Evolutionary conservation across 148 eudicot species (phyloP).

Genomic region (Rhododendron williamsianum): DNA sequence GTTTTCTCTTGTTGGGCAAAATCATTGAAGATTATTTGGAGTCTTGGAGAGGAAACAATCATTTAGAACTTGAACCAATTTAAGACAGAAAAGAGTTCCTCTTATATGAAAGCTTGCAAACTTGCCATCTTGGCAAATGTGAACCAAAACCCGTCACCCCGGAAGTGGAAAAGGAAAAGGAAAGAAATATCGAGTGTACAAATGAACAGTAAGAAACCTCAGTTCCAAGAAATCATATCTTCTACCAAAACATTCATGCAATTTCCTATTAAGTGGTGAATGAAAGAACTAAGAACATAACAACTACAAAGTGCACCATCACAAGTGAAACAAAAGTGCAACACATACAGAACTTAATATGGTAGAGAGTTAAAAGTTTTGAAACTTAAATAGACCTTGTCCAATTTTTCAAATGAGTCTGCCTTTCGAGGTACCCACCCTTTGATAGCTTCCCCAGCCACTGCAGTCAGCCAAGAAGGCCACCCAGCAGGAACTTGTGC

Average conservation of each 20-base stretch:
- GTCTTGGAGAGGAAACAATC: not conserved
- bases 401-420: slow-evolving; percentile 67
- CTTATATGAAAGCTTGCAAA: not conserved
- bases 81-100: not conserved
- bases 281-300: not conserved
- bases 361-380: not conserved
- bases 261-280: not conserved
- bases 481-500: slow-evolving; percentile 56
- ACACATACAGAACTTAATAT: not conserved
- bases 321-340: not conserved
- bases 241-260: not conserved
- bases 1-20: not conserved
- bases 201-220: not conserved
- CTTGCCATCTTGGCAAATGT: not conserved
- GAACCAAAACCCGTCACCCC: not conserved
- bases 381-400: slow-evolving; percentile 37
- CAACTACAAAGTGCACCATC: not conserved
- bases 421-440: slow-evolving; percentile 68
- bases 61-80: slow-evolving; percentile 1
- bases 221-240: not conserved
- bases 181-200: not conserved
- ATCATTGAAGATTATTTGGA: not conserved
- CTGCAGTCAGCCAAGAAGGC: slow-evolving; percentile 71
- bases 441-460: slow-evolving; percentile 71
- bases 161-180: not conserved